Evolutionary conservation across 352 stramenopile genomes (phyloP).

Genomic region (Pythium brachiatum): DNA sequence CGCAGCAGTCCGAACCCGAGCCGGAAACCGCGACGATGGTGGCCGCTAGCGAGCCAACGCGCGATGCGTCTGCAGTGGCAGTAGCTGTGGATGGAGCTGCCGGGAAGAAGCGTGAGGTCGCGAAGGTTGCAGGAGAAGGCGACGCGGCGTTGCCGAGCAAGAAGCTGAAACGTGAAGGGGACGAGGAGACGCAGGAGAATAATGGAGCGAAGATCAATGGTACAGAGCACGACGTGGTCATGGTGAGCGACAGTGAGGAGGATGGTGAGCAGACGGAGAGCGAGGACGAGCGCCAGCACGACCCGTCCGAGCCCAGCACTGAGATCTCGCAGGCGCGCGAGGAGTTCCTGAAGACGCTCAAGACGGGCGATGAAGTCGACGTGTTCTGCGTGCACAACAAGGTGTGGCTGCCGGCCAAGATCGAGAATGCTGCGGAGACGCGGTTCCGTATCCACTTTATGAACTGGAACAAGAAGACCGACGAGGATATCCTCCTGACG

Average conservation of each 20-base stretch:
- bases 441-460: slow-evolving; percentile 58
- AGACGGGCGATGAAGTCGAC: slow-evolving; percentile 46
- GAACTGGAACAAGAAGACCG: slow-evolving; percentile 55
- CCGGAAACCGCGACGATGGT: background rate
- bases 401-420: slow-evolving; percentile 59
- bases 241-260: slow-evolving; percentile 1
- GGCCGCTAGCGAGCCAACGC: background rate
- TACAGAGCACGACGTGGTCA: background rate
- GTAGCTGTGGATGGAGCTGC: background rate
- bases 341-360: slow-evolving; percentile 33
- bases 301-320: background rate
- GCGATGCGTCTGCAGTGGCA: background rate
- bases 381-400: slow-evolving; percentile 52
- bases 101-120: background rate
- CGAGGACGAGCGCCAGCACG: background rate
- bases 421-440: slow-evolving; percentile 33
- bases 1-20: background rate
- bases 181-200: background rate
- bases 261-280: slow-evolving; percentile 10
- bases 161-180: background rate
- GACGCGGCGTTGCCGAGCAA: background rate
- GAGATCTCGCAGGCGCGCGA: slow-evolving; percentile 1
- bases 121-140: background rate
- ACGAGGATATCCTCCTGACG: slow-evolving; percentile 43
- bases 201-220: background rate